Conservation (phyloP, 31 red algal genomes). For the Porphyra umbilicalis region DNA sequence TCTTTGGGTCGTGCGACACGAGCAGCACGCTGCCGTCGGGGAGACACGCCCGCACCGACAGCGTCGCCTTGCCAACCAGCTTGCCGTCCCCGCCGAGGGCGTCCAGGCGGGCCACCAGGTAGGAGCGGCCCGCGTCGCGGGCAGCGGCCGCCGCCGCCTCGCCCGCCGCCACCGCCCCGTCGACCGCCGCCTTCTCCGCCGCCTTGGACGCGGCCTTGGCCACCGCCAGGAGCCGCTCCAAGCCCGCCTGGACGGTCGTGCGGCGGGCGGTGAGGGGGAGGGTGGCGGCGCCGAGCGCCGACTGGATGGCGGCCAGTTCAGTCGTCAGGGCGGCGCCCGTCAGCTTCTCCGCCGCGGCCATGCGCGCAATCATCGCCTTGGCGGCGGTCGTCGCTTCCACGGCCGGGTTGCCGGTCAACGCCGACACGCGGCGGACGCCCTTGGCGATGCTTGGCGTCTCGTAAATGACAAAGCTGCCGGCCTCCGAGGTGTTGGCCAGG, state of each 20-base stretch:
- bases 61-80: conserved; percentile 54
- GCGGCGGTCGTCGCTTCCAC: conserved; percentile 24
- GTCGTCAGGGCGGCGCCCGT: conserved; percentile 24
- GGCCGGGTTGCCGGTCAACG: conserved; percentile 63
- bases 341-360: conserved; percentile 19
- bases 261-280: conserved; percentile 1
- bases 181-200: conserved; percentile 41
- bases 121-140: conserved; percentile 34
- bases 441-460: conserved; percentile 76
- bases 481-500: conserved; percentile 76
- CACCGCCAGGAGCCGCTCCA: conserved; percentile 37
- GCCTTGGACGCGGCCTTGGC: conserved; percentile 58
- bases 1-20: conserved; percentile 61
- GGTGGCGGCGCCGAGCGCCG: conserved; percentile 30
- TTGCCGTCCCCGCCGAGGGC: conserved; percentile 73
- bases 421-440: conserved; percentile 78
- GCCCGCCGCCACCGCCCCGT: conserved; percentile 42
- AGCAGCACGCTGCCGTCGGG: conserved; percentile 51
- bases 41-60: conserved; percentile 32
- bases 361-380: conserved; percentile 29
- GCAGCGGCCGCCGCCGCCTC: conserved; percentile 36
- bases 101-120: conserved; percentile 32
- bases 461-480: conserved; percentile 58
- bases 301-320: conserved; percentile 49
- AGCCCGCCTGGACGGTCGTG: conserved; percentile 20